phyloP scores from a whole-genome alignment of 1,284 basidiomycete species.

The Cystobasidium sp. region DNA sequence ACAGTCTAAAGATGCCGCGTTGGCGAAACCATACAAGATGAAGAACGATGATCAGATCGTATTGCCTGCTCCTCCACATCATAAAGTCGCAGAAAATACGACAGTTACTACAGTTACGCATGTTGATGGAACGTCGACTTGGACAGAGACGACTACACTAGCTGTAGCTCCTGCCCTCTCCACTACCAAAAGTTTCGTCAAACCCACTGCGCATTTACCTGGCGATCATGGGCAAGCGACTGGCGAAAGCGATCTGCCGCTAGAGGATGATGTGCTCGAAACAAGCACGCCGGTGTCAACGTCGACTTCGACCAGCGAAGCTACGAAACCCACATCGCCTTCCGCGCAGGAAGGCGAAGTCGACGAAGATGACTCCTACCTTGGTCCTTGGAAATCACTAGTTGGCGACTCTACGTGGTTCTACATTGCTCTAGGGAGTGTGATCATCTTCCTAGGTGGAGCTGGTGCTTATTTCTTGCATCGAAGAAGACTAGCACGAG shows the following conservation, averaged over 20 bases:
- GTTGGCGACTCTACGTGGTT: constrained; percentile 56
- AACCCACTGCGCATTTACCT: constrained; percentile 87
- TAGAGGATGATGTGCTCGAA: constrained; percentile 7
- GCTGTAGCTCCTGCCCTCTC: constrained; percentile 44
- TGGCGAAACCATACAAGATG: constrained; percentile 67
- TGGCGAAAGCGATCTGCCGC: constrained; percentile 49
- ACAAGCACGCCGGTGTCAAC: not conserved
- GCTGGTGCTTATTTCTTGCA: constrained; percentile 57
- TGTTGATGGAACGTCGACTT: constrained; percentile 27
- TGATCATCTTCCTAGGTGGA: constrained; percentile 55
- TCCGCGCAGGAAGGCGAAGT: constrained; percentile 15
- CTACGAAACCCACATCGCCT: not conserved
- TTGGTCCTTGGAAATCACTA: constrained; percentile 48
- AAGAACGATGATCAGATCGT: constrained; percentile 57
- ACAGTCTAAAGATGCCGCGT: constrained; percentile 73
- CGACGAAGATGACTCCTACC: constrained; percentile 43
- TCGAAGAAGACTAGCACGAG: constrained; percentile 45
- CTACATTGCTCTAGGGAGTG: constrained; percentile 55
- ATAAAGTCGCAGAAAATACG: constrained; percentile 27
- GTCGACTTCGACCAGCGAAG: not conserved
- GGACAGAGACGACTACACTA: constrained; percentile 13
- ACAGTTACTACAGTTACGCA: constrained; percentile 47
- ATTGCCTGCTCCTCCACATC: constrained; percentile 38
- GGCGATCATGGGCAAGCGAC: constrained; percentile 71
- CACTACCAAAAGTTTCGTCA: constrained; percentile 68